Conservation (phyloP, 2,329 filamentous ascomycete species). For the Byssothecium circinans region DNA sequence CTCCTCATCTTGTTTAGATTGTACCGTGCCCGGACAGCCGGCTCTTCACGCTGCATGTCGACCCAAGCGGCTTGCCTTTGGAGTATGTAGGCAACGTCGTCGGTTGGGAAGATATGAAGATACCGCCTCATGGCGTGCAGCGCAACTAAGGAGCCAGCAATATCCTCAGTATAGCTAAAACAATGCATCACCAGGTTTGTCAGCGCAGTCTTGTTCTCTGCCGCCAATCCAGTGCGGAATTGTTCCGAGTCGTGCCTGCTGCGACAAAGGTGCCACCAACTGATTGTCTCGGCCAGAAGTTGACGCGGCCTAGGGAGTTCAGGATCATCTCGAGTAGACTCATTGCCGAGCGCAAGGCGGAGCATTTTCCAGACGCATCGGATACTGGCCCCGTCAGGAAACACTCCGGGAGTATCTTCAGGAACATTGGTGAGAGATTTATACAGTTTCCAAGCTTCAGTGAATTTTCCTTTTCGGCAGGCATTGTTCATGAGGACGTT, state of each 20-base stretch:
- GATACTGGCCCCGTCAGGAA: constrained; percentile 33
- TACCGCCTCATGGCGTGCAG: constrained; percentile 31
- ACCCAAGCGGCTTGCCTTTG: constrained; percentile 34
- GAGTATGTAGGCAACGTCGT: constrained; percentile 22
- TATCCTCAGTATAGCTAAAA: constrained; percentile 37
- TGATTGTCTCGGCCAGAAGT: constrained; percentile 31
- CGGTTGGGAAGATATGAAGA: constrained; percentile 31
- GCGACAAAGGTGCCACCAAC: constrained; percentile 32
- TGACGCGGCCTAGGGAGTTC: constrained; percentile 35
- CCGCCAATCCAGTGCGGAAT: constrained; percentile 31
- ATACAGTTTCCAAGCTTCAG: constrained; percentile 34
- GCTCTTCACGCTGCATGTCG: constrained; percentile 20
- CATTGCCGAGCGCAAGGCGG: constrained; percentile 30
- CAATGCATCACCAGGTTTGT: constrained; percentile 36
- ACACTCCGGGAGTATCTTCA: constrained; percentile 21
- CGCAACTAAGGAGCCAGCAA: constrained; percentile 39
- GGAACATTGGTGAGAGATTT: constrained; percentile 25
- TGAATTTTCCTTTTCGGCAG: constrained; percentile 31
- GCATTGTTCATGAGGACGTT: constrained; percentile 37
- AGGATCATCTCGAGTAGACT: constrained; percentile 15
- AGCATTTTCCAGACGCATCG: constrained; percentile 38
- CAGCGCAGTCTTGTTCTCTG: constrained; percentile 25
- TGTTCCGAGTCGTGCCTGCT: constrained; percentile 28
- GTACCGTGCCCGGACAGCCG: constrained; percentile 12
- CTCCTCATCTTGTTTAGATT: constrained; percentile 16